Evolutionary conservation across 495 filamentous ascomycete species (phyloP), one percentile per base, ranked within the genome.

Genomic region (Lasiosphaeriaceae sp.): DNA sequence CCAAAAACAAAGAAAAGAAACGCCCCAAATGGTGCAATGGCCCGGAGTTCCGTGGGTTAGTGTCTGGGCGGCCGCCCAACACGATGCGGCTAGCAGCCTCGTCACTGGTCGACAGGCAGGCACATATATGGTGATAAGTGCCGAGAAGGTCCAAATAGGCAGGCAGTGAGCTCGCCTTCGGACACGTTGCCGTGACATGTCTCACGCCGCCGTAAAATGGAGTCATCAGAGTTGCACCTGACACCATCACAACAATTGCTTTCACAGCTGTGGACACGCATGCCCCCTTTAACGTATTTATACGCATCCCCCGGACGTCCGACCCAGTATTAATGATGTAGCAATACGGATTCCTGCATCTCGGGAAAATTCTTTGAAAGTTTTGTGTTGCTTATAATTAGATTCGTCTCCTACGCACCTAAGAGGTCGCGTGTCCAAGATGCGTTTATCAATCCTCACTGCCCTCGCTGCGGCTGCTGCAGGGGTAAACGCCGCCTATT

Each of bases 401-500:
- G n/a, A n/a, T n/a, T n/a, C n/a, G n/a, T n/a, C n/a, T n/a, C n/a
- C n/a, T n/a, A n/a, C n/a, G n/a, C n/a, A n/a, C n/a, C n/a, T n/a
- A n/a, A n/a, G 24, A 50, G 26, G 9, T 31, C 26, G 26, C 26
- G 26, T 31, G 26, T 31, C 16, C 22, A 31, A 50, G 22, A 50
- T 50, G 47, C 22, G 22, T 14, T 31, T 31, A 12, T 50, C 23
- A 4, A 22, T 23, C 9, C 17, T 35, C 24, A 22, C 29, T 41
- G 11, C 37, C 8, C 2, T 57, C 22, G 47, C 61, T 14, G 56
- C 53, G 14, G 61, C 61, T 2, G 22, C 55, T 1, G 52, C 48
- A 31, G 26, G 26, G 2, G 60, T 52, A 12, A 53, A 65, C 20
- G 70, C 69, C 0, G 66, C 67, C 2, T 73, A 68, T 37, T 49